Percentiles rank a stretch among this genome's conserved stretches.
Evolutionary conservation across 495 filamentous ascomycete species (phyloP).

Genomic region (Aspergillus homomorphus): DNA sequence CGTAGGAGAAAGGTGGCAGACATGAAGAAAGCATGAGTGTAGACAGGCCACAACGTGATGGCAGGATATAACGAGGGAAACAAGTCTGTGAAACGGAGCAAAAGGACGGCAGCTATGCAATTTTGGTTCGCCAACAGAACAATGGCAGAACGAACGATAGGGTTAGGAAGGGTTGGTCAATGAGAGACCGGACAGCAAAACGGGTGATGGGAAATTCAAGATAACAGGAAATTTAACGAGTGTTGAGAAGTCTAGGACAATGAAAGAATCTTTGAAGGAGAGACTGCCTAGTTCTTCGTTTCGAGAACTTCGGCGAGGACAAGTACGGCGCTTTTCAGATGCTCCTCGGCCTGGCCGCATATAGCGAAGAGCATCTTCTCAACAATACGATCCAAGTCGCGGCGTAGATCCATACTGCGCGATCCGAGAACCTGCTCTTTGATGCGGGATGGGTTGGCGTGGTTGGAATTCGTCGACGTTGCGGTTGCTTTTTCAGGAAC

Average conservation of each 20-base stretch:
- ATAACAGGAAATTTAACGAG: not conserved
- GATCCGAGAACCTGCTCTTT: conserved; percentile 33
- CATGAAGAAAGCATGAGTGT: not conserved
- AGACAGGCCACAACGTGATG: conserved; percentile 4
- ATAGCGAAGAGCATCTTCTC: conserved; percentile 43
- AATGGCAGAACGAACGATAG: conserved; percentile 1
- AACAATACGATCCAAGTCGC: conserved; percentile 39
- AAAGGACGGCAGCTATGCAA: conserved; percentile 6
- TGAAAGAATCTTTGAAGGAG: not conserved
- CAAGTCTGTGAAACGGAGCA: not conserved
- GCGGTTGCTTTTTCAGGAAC: conserved; percentile 39
- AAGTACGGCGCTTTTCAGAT: conserved; percentile 40
- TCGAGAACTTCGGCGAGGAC: conserved; percentile 44
- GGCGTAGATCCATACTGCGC: conserved; percentile 32
- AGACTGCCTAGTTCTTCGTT: conserved; percentile 23
- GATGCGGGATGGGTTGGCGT: conserved; percentile 26
- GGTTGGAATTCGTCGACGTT: conserved; percentile 32
- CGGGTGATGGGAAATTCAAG: not conserved
- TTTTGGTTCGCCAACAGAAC: conserved; percentile 10
- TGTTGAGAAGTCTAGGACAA: not conserved
- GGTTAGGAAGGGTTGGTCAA: conserved; percentile 2
- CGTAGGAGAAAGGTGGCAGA: not conserved
- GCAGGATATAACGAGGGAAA: not conserved
- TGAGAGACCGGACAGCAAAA: conserved; percentile 11
- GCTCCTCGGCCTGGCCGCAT: conserved; percentile 35